Percentiles rank a stretch among this genome's conserved stretches.
Evolutionary conservation across 2,329 filamentous ascomycete genomes (phyloP).

Genomic region (Colletotrichum cordylinicola): DNA sequence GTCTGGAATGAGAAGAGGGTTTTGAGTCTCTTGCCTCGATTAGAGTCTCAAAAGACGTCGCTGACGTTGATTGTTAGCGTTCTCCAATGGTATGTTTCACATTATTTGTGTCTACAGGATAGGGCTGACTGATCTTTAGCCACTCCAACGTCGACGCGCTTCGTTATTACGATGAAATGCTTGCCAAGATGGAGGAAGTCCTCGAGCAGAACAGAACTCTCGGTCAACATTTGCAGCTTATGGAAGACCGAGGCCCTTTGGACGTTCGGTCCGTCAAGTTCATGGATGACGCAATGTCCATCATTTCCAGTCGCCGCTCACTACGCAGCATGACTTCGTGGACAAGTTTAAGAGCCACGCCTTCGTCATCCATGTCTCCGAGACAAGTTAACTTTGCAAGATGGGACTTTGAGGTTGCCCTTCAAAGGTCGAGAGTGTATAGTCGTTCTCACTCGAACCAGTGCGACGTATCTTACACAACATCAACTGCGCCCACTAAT

Average conservation of each 20-base stretch:
- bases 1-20: neutral
- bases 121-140: neutral
- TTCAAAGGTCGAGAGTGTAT: neutral
- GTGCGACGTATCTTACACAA: neutral
- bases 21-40: neutral
- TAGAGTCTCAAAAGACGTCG: neutral
- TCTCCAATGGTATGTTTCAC: neutral
- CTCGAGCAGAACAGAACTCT: neutral
- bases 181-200: neutral
- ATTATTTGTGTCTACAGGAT: neutral
- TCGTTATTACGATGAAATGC: neutral
- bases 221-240: neutral
- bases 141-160: neutral
- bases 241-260: neutral
- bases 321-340: neutral
- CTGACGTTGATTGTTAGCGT: neutral
- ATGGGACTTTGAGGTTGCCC: neutral
- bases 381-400: neutral
- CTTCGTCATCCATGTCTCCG: neutral
- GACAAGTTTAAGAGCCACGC: too few species aligned
- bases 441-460: neutral
- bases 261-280: neutral
- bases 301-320: neutral
- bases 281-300: neutral
- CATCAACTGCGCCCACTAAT: neutral